These are phyloP conservation scores for Periconia sp. DNA, from an alignment of 2,329 filamentous ascomycete genomes.

Conservation along the genomic window DNA sequence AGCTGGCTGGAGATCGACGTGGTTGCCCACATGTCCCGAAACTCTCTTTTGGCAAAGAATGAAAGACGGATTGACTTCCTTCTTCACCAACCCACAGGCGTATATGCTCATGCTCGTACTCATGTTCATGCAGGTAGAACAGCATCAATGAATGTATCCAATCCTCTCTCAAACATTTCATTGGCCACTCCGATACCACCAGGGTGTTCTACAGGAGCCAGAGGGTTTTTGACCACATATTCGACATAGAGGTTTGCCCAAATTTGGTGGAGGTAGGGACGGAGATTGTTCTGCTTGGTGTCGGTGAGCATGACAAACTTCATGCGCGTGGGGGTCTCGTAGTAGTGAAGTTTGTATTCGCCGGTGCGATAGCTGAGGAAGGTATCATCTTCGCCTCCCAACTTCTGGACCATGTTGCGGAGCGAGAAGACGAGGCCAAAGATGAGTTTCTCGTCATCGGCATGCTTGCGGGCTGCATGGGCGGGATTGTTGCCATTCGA, in stretches of 20 bases:
- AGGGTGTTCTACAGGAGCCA: slow-evolving; percentile 63
- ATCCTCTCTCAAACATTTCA: slow-evolving; percentile 64
- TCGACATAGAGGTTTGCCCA: slow-evolving; percentile 98
- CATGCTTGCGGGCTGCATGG: slow-evolving; percentile 46
- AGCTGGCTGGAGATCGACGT: not conserved
- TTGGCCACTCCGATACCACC: slow-evolving; percentile 65
- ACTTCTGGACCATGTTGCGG: slow-evolving; percentile 93
- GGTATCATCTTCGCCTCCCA: slow-evolving; percentile 86
- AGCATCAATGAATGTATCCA: slow-evolving; percentile 74
- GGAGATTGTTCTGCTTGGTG: slow-evolving; percentile 83
- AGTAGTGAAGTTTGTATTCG: slow-evolving; percentile 98
- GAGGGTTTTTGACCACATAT: slow-evolving; percentile 71
- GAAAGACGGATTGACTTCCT: too few relatives aligned
- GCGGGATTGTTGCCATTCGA: slow-evolving; percentile 44
- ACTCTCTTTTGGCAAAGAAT: too few relatives aligned
- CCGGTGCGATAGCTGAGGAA: slow-evolving; percentile 93
- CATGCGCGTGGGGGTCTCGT: slow-evolving; percentile 93
- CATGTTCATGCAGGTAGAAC: slow-evolving; percentile 34
- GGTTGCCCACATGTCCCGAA: not conserved
- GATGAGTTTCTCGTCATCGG: slow-evolving; percentile 93
- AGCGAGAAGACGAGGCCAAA: slow-evolving; percentile 97
- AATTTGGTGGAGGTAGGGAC: slow-evolving; percentile 94
- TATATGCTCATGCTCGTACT: not conserved
- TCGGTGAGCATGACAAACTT: slow-evolving; percentile 98
- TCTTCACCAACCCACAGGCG: not conserved